A percentile compares a stretch with the other conserved stretches of the same genome.
Conservation (phyloP, 176 grass and related monocot species). For the Oryza brachyantha region DNA sequence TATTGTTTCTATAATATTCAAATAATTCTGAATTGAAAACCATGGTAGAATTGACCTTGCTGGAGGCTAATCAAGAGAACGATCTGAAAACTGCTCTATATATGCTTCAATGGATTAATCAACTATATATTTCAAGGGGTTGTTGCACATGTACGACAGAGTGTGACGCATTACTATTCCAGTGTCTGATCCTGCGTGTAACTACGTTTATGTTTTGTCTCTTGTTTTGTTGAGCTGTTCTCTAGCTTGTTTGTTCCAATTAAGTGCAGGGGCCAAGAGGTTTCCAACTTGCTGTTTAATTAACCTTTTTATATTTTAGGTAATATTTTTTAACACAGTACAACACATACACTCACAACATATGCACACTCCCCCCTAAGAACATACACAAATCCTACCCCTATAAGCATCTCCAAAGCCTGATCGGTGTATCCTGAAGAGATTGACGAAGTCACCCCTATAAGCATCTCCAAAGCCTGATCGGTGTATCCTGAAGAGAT, state of each 20-base stretch:
- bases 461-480: too few species aligned
- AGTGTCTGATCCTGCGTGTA: background rate
- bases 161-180: conserved; percentile 4
- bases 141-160: background rate
- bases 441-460: too few species aligned
- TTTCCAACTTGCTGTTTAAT: background rate
- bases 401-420: too few species aligned
- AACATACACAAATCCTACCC: too few species aligned
- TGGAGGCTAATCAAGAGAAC: background rate
- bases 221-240: conserved; percentile 11
- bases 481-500: too few species aligned
- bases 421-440: too few species aligned
- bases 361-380: too few species aligned
- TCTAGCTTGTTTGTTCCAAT: background rate
- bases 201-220: background rate
- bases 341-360: too few species aligned
- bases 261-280: background rate
- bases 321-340: too few species aligned
- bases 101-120: conserved; percentile 16
- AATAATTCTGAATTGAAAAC: background rate
- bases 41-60: background rate
- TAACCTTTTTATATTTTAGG: background rate
- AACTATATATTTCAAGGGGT: background rate
- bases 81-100: background rate
- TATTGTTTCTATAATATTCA: background rate